A percentile compares a stretch with the other conserved stretches of the same genome.
Conservation (phyloP, 1,139 yeast species). For the Zygoascus meyerae region DNA sequence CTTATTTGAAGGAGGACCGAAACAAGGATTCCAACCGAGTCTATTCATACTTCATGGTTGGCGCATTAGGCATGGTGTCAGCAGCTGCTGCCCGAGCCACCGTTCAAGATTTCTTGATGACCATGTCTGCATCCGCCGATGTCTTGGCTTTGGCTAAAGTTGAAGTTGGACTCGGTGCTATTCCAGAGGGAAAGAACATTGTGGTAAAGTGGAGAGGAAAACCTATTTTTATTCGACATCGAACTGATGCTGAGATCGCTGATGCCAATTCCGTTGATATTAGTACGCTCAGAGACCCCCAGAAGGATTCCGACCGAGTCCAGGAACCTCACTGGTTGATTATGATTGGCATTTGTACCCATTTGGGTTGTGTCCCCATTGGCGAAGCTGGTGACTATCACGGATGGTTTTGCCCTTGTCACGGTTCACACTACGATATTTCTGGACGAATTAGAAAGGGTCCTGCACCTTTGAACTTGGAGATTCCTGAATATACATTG, state of each 20-base stretch:
- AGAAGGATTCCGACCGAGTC: conserved; percentile 88
- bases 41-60: conserved; percentile 95
- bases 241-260: conserved; percentile 86
- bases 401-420: conserved; percentile 99
- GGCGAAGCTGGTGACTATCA: conserved; percentile 99
- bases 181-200: conserved; percentile 97
- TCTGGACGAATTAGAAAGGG: conserved; percentile 99
- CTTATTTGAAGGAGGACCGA: conserved; percentile 67
- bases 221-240: conserved; percentile 99
- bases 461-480: conserved; percentile 99
- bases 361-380: conserved; percentile 99
- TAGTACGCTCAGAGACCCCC: conserved; percentile 82
- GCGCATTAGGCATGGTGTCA: conserved; percentile 86
- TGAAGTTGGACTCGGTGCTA: conserved; percentile 88
- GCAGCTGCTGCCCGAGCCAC: conserved; percentile 99
- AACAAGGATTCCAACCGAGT: conserved; percentile 73
- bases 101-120: conserved; percentile 86
- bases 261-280: conserved; percentile 88
- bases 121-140: conserved; percentile 98
- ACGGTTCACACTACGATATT: conserved; percentile 99
- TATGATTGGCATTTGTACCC: conserved; percentile 99
- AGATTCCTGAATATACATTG: conserved; percentile 88
- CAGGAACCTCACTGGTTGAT: conserved; percentile 97
- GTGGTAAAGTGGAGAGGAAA: conserved; percentile 99
- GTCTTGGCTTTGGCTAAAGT: conserved; percentile 99